Evolutionary conservation across 129 eudicot species (phyloP).

Genomic region (Arctium minus): DNA sequence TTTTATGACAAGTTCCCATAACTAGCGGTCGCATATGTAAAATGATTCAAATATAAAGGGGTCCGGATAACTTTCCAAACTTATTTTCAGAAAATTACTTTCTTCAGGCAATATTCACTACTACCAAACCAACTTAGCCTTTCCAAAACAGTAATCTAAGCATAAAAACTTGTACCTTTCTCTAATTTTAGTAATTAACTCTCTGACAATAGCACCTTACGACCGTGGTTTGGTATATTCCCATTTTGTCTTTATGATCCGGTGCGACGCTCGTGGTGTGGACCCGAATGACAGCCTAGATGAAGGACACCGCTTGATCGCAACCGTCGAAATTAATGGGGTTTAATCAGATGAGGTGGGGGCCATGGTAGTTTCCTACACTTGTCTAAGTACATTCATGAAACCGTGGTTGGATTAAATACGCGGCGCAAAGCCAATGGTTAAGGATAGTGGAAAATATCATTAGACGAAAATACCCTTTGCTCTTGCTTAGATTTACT

Average conservation of each 20-base stretch:
- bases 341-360: conserved; percentile 21
- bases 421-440: conserved; percentile 78
- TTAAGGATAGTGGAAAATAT: background rate
- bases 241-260: conserved; percentile 16
- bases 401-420: conserved; percentile 30
- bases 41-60: background rate
- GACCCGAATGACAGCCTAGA: conserved; percentile 18
- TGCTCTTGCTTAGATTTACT: background rate
- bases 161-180: background rate
- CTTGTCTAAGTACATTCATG: conserved; percentile 14
- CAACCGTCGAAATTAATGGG: background rate
- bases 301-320: conserved; percentile 4
- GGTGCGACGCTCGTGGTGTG: conserved; percentile 16
- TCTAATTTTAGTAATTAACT: background rate
- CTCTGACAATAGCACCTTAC: background rate
- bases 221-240: conserved; percentile 21
- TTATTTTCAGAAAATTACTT: background rate
- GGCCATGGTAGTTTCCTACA: background rate
- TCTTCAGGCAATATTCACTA: background rate
- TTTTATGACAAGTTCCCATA: background rate
- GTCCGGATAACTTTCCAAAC: background rate
- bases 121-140: background rate
- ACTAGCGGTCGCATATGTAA: background rate
- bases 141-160: background rate
- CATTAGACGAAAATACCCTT: conserved; percentile 18